Conservation (phyloP, 495 filamentous ascomycete genomes). For the Baudoinia panamericana region DNA sequence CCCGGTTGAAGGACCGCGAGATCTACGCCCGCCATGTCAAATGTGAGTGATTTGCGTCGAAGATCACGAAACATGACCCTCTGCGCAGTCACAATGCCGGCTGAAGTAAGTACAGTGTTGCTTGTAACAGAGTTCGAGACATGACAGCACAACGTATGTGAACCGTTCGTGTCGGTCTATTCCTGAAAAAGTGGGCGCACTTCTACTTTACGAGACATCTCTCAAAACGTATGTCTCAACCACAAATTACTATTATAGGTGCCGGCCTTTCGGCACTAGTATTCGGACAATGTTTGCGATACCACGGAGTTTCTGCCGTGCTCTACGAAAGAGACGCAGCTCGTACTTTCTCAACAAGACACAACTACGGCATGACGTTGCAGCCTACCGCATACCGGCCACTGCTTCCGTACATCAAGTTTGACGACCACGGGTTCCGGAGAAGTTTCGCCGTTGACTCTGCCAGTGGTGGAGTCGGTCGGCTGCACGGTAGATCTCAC, state of each 20-base stretch:
- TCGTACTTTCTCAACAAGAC: slow-evolving; percentile 4
- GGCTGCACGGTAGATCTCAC: neutral
- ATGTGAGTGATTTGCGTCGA: no score
- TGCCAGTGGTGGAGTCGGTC: slow-evolving; percentile 7
- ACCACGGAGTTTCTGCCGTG: slow-evolving; percentile 22
- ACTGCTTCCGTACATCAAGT: slow-evolving; percentile 25
- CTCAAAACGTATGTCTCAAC: slow-evolving; percentile 7
- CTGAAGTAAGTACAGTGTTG: no score
- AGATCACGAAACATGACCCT: no score
- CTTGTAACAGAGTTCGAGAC: no score
- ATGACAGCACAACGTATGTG: no score
- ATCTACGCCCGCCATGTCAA: no score
- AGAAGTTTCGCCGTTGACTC: slow-evolving; percentile 23
- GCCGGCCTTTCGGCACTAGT: slow-evolving; percentile 29
- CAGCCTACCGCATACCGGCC: slow-evolving; percentile 26
- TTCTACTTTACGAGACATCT: no score
- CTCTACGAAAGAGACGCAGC: slow-evolving; percentile 23
- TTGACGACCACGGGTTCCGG: slow-evolving; percentile 25
- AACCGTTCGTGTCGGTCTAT: no score
- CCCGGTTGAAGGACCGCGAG: no score
- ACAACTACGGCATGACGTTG: slow-evolving; percentile 31
- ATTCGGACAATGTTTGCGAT: slow-evolving; percentile 25
- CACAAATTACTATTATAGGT: slow-evolving; percentile 23
- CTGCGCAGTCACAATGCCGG: no score
- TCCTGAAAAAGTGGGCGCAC: no score